Conservation (phyloP, 2,329 filamentous ascomycete species). For the Ascochyta clinopodiicola region DNA sequence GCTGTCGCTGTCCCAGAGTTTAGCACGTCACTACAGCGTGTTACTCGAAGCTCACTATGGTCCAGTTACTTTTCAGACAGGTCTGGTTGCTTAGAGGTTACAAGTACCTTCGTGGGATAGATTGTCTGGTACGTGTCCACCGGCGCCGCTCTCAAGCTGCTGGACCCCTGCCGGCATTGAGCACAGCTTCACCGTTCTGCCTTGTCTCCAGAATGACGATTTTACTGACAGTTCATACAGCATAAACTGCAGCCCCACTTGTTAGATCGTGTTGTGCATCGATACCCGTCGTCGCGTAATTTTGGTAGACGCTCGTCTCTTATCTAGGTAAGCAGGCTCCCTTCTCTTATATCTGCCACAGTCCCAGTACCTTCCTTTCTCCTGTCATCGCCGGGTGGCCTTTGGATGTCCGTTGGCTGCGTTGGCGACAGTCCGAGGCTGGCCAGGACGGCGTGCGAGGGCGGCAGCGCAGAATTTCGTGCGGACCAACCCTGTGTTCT, state of each 20-base stretch:
- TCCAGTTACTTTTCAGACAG: slow-evolving; percentile 36
- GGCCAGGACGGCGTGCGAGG: background rate
- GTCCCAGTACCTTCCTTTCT: background rate
- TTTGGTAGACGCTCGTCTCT: slow-evolving; percentile 20
- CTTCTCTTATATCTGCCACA: background rate
- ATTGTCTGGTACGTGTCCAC: slow-evolving; percentile 34
- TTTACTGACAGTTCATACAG: slow-evolving; percentile 1
- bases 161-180: background rate
- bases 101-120: slow-evolving; percentile 32
- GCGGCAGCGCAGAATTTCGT: background rate
- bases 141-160: background rate
- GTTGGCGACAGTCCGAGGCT: background rate
- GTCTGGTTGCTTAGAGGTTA: slow-evolving; percentile 36
- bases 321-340: slow-evolving; percentile 40
- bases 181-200: background rate
- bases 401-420: background rate
- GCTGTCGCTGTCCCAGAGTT: slow-evolving; percentile 19
- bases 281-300: slow-evolving; percentile 36
- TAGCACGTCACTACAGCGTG: slow-evolving; percentile 8
- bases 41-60: slow-evolving; percentile 30
- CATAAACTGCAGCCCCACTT: slow-evolving; percentile 21
- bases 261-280: slow-evolving; percentile 44
- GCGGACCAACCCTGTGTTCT: background rate
- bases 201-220: background rate
- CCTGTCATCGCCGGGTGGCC: background rate